Evolutionary conservation across 2,329 filamentous ascomycete species (phyloP).

Genomic region (Botryotinia calthae): DNA sequence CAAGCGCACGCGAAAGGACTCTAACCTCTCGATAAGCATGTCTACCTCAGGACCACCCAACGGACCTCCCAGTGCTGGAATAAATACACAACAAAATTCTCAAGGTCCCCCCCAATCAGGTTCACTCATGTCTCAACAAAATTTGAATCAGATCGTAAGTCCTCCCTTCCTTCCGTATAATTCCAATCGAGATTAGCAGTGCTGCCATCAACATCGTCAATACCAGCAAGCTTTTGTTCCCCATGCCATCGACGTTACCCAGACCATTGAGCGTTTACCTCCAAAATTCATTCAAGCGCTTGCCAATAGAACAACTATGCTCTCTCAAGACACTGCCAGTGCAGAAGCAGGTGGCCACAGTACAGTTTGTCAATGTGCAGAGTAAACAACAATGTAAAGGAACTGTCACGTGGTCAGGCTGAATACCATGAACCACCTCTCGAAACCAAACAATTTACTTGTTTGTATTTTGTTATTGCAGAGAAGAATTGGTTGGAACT

Average conservation of each 20-base stretch:
- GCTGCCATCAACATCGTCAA: background rate
- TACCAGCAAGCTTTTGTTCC: background rate
- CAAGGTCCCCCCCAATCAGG: constrained; percentile 47
- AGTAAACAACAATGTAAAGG: background rate
- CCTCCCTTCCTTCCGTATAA: background rate
- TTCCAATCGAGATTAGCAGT: background rate
- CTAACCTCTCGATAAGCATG: constrained; percentile 29
- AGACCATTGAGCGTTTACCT: background rate
- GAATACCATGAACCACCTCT: background rate
- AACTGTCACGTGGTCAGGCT: background rate
- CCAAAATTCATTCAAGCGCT: background rate
- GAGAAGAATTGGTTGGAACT: background rate
- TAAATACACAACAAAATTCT: constrained; percentile 47
- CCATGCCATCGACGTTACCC: background rate
- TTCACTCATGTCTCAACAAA: constrained; percentile 72
- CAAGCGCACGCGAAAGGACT: background rate
- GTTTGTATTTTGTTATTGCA: background rate
- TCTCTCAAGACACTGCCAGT: background rate
- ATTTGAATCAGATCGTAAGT: constrained; percentile 92
- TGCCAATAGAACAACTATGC: background rate
- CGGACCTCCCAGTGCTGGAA: constrained; percentile 44
- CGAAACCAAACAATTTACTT: background rate
- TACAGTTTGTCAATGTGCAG: background rate
- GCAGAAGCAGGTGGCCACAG: background rate
- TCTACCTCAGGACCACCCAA: constrained; percentile 45